Evolutionary conservation across 306 rosid species (phyloP).

Genomic region (Senna tora): DNA sequence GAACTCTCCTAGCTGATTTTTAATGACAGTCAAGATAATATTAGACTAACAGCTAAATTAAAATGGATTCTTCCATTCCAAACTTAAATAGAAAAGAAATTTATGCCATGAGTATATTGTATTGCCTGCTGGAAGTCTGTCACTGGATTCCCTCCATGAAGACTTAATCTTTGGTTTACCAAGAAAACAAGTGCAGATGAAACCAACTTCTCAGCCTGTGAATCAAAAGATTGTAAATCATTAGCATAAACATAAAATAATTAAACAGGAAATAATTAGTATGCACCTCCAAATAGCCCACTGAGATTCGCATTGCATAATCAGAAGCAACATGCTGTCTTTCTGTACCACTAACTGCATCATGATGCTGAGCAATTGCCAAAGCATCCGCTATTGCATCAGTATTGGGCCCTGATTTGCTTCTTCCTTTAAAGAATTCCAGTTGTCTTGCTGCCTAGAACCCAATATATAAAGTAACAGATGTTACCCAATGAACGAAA

Average conservation of each 20-base stretch:
- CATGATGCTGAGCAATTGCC: conserved; percentile 91
- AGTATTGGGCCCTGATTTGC: conserved; percentile 62
- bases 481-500: conserved; percentile 20
- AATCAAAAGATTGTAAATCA: conserved; percentile 27
- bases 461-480: conserved; percentile 30
- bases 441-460: conserved; percentile 84
- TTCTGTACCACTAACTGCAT: conserved; percentile 90
- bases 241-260: conserved; percentile 33
- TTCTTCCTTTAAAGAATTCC: conserved; percentile 70
- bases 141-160: conserved; percentile 35
- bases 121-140: conserved; percentile 70
- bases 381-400: conserved; percentile 80
- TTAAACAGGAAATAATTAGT: conserved; percentile 26
- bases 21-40: background rate
- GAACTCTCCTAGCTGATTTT: no score
- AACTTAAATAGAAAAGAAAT: conserved; percentile 3
- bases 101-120: conserved; percentile 17
- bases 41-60: background rate
- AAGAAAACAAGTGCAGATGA: conserved; percentile 72
- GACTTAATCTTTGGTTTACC: conserved; percentile 48
- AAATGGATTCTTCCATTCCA: conserved; percentile 10
- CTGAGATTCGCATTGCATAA: conserved; percentile 68
- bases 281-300: conserved; percentile 56
- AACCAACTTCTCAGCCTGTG: conserved; percentile 74
- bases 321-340: conserved; percentile 87